These are phyloP conservation scores for Moniliophthora roreri DNA, from an alignment of 1,284 basidiomycete species.

Conservation along the genomic window DNA sequence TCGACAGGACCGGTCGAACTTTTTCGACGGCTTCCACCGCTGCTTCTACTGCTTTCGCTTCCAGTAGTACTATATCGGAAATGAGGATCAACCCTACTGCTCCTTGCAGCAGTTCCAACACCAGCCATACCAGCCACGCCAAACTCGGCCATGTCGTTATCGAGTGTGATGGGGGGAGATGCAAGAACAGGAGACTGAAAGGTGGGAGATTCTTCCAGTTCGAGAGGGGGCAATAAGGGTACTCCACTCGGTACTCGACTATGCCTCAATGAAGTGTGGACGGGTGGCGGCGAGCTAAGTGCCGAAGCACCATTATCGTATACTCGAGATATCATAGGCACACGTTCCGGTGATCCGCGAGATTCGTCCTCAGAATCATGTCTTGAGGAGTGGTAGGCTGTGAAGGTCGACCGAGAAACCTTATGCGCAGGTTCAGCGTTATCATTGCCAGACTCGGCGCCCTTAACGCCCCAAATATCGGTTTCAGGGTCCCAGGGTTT, in stretches of 20 bases:
- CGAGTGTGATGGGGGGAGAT: neutral
- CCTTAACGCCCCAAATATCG: neutral
- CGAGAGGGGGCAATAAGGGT: neutral
- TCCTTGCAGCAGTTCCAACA: slow-evolving; percentile 37
- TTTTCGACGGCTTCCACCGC: neutral
- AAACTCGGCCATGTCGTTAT: slow-evolving; percentile 26
- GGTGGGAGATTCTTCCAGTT: neutral
- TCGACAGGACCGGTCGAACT: too few species aligned
- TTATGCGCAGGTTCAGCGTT: neutral
- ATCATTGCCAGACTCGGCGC: neutral
- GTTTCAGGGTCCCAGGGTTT: slow-evolving; percentile 4
- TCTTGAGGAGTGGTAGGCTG: neutral
- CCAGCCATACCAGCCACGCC: slow-evolving; percentile 39
- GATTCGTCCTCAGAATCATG: neutral
- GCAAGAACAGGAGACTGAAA: neutral
- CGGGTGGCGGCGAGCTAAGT: slow-evolving; percentile 18
- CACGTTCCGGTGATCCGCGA: slow-evolving; percentile 7
- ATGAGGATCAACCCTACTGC: slow-evolving; percentile 22
- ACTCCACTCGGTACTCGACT: slow-evolving; percentile 2
- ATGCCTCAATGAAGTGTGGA: neutral
- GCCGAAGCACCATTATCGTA: neutral
- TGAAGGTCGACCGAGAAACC: slow-evolving; percentile 2
- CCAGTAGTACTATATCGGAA: slow-evolving; percentile 7
- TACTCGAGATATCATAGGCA: slow-evolving; percentile 8
- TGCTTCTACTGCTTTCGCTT: neutral